Evolutionary conservation across 768 basidiomycete species (phyloP).

Genomic region (Coprinopsis sp.): DNA sequence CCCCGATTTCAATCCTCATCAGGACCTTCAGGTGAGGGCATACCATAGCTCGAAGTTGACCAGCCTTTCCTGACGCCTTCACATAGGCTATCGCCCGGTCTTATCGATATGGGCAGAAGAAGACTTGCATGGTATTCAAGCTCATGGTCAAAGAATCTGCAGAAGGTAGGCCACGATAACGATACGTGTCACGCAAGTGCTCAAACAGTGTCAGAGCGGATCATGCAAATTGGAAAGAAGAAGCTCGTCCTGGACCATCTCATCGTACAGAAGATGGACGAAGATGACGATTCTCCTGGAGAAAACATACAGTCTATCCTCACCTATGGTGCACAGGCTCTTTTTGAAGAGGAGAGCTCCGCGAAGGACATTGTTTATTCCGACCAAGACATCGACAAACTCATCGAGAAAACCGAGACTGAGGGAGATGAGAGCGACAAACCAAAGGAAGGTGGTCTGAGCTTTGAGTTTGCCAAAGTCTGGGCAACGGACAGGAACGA

Average conservation of each 20-base stretch:
- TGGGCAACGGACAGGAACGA: constrained; percentile 80
- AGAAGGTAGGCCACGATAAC: constrained; percentile 50
- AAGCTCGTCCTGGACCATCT: constrained; percentile 92
- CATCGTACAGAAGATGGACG: constrained; percentile 95
- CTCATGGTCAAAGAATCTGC: constrained; percentile 93
- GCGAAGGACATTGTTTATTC: constrained; percentile 69
- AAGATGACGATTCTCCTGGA: constrained; percentile 63
- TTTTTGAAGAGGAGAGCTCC: constrained; percentile 66
- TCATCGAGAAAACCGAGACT: constrained; percentile 81
- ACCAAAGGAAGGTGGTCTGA: constrained; percentile 45
- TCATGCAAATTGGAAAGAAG: constrained; percentile 90
- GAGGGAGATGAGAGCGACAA: constrained; percentile 56
- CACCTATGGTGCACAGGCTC: constrained; percentile 79
- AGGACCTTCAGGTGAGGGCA: constrained; percentile 82
- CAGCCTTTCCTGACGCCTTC: constrained; percentile 4
- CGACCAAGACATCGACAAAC: constrained; percentile 76
- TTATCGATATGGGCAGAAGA: constrained; percentile 92
- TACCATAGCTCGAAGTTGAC: no score
- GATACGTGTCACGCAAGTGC: neutral
- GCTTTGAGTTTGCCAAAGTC: constrained; percentile 87
- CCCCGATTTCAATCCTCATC: constrained; percentile 98
- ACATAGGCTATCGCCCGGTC: constrained; percentile 87
- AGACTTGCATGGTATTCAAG: constrained; percentile 93
- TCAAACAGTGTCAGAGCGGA: constrained; percentile 58
- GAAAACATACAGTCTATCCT: constrained; percentile 88